Percentiles rank a stretch among this genome's conserved stretches.
Evolutionary conservation across 1,284 basidiomycete genomes (phyloP).

Genomic region (Exobasidium rhododendri): DNA sequence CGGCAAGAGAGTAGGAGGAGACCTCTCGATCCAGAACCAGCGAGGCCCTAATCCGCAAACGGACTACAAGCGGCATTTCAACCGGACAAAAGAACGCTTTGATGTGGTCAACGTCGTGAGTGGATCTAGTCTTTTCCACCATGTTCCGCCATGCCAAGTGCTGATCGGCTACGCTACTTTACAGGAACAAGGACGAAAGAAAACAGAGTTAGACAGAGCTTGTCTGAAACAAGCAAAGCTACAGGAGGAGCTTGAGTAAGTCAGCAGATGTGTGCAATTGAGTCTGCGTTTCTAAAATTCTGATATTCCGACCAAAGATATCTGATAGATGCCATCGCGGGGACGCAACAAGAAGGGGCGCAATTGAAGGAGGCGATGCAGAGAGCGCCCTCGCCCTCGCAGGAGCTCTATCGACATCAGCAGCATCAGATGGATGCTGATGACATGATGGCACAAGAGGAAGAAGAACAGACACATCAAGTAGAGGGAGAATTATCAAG

Average conservation of each 20-base stretch:
- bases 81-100: constrained; percentile 3
- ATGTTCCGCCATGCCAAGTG: neutral
- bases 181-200: constrained; percentile 7
- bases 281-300: neutral
- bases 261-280: neutral
- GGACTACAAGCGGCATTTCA: constrained; percentile 11
- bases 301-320: neutral
- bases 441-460: neutral
- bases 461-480: neutral
- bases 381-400: neutral
- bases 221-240: constrained; percentile 9
- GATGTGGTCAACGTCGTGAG: constrained; percentile 7
- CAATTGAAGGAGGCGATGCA: neutral
- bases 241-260: constrained; percentile 12
- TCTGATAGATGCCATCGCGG: constrained; percentile 10
- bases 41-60: constrained; percentile 9
- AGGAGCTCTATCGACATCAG: no score
- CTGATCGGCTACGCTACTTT: no score
- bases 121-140: neutral
- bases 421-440: neutral
- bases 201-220: neutral
- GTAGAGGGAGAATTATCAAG: neutral
- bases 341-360: neutral
- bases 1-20: neutral
- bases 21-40: no score